Base-by-base conservation (phyloP, 371 early-diverging fungal species). In the Mucor plumbeus region DNA sequence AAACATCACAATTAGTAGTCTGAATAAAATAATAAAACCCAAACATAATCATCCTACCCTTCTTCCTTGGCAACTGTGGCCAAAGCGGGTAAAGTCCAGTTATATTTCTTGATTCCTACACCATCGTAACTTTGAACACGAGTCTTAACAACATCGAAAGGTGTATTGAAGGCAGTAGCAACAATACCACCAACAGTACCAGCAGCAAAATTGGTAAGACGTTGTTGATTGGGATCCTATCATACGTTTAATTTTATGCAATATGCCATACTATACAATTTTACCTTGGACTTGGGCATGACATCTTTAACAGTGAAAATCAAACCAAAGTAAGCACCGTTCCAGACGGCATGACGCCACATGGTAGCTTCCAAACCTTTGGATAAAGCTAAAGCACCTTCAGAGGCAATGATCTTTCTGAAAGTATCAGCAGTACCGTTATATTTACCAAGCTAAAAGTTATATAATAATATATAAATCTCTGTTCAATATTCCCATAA, bases 121-220 rank as follows among this genome's bases (percentile, higher is more conserved):
- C 87, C 86, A 34, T 86, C 77, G 72, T 96, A 89, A 75, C 91
- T 92, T 81, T 99, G 99, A 56, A 99, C 90, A 66, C 99, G 88
- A 1, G 98, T 95, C 88, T 99, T 99, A 65, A 96, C 96, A 35
- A 99, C 99, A 82, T 99, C 99, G 60, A 96, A 91, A 9, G 99
- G 98, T 31, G 97, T 98, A 81, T 99, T 99, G 61, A 96, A 72
- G 48, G 93, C 86, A 13, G 99, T 99, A 43, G 96, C 99, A 63
- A 95, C 84, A 19, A 96, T 96, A 59, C 99, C 99, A 68, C 98
- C 98, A 70, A 97, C 87, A 15, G 95, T 85, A 60, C 99, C 98
- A 65, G 98, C 96, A 54, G 90, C 80, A 83, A 99, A 97, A 86
- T 96, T 97, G 63, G 89, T 88, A 33, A 85, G 69, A 68, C 97